Base-by-base conservation (phyloP, 306 rosid species). In the Cercis canadensis region DNA sequence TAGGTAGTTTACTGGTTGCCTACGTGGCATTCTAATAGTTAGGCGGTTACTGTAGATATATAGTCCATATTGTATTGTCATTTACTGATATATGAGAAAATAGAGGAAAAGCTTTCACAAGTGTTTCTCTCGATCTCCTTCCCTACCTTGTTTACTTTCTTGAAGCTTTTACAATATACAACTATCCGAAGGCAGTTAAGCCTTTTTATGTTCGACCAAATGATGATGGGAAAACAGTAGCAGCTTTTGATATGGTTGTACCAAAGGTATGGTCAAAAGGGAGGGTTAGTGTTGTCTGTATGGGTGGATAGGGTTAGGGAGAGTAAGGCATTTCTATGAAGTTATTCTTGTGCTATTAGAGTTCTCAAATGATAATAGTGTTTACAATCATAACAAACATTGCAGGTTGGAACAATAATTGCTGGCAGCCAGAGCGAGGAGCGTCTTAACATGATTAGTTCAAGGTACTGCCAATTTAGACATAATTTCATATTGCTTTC, bases 371-470 rank as follows among this genome's bases (percentile, higher is more conserved):
- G 32, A 40, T 6, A n/a, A 39, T 31, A 61, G 24, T 32, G 24
- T 71, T n/a, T 21, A 60, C 37, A 12, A 47, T 66, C 55, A 16
- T 15, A 29, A 70, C 24, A 69, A 68, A 45, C 29, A 36, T 76
- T 75, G 74, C 83, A 94, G 98, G 85, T 77, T 1, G 97, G 99
- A 76, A 79, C 80, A 16, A 70, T 95, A 40, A 81, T 89, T 79
- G 89, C 97, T 6, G 99, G 99, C 49, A 87, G 97, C 86, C 97
- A 95, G 79, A 91, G 85, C 62, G 99, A 95, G 88, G 97, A 95
- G 74, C 96, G 95, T 54, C 44, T 83, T 52, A 53, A 78, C 40
- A 4, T 76, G 36, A 72, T 95, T 79, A 74, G 21, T 49, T 52
- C 83, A 51, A 86, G 97, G 97, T 94, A 87, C 51, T 21, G 41